A percentile compares a stretch with the other conserved stretches of the same genome.
phyloP scores from a whole-genome alignment of 2,329 filamentous ascomycete species.

The Colletotrichum sp. region DNA sequence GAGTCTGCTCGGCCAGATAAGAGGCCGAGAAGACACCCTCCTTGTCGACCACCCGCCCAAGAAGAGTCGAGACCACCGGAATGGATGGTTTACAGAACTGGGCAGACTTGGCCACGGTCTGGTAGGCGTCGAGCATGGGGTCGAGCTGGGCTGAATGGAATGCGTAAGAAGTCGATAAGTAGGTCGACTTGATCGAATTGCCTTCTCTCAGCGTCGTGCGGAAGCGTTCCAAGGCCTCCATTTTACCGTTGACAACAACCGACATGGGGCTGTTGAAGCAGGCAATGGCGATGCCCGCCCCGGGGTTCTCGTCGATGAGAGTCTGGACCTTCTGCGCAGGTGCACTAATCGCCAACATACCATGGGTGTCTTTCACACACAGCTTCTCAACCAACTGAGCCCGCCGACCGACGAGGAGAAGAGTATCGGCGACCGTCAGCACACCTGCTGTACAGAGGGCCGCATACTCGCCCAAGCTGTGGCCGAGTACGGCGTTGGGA shows the following conservation, averaged over 20 bases:
- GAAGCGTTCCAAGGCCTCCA: conserved; percentile 41
- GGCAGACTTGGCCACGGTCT: conserved; percentile 43
- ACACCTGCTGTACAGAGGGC: conserved; percentile 74
- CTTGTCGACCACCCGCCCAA: conserved; percentile 54
- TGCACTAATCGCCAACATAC: conserved; percentile 56
- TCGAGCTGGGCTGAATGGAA: conserved; percentile 61
- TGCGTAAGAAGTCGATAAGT: conserved; percentile 54
- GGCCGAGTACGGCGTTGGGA: conserved; percentile 62
- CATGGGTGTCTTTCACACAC: conserved; percentile 70
- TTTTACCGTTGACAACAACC: conserved; percentile 66
- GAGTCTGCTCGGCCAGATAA: conserved; percentile 66
- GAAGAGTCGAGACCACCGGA: conserved; percentile 73
- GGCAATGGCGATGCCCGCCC: conserved; percentile 43
- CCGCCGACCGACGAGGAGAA: conserved; percentile 74
- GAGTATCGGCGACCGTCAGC: conserved; percentile 71
- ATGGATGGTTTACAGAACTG: conserved; percentile 50
- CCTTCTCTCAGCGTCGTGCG: conserved; percentile 41
- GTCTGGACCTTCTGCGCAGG: conserved; percentile 56
- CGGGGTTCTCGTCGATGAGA: conserved; percentile 46
- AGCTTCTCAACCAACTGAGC: conserved; percentile 69
- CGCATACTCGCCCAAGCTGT: conserved; percentile 76
- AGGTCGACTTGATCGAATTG: conserved; percentile 45
- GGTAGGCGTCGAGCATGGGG: conserved; percentile 62
- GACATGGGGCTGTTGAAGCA: conserved; percentile 79
- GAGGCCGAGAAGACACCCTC: conserved; percentile 54